Percentiles rank a stretch among this genome's conserved stretches.
Evolutionary conservation across 2,329 filamentous ascomycete species (phyloP).

Genomic region (Dactylellina haptotyla): DNA sequence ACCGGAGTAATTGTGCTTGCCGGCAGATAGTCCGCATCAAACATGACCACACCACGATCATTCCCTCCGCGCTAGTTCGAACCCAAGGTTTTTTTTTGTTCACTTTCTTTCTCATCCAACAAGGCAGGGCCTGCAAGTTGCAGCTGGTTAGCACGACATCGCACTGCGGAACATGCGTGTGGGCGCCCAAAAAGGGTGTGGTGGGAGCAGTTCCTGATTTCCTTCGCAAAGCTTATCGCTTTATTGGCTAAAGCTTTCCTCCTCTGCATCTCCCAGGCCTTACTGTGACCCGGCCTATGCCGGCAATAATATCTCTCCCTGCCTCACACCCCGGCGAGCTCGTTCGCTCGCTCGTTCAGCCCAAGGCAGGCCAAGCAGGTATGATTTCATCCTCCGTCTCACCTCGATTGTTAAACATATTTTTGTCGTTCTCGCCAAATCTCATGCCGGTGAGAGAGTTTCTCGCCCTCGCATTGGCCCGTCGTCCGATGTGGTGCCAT

Average conservation of each 20-base stretch:
- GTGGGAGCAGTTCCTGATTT: neutral
- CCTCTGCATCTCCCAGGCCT: neutral
- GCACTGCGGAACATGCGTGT: conserved; percentile 36
- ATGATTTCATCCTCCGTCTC: no score
- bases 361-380: no score
- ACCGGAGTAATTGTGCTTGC: no score
- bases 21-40: neutral
- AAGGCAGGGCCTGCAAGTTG: no score
- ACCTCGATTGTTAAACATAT: no score
- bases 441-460: conserved; percentile 30
- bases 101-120: neutral
- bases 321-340: no score
- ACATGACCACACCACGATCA: neutral
- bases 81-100: neutral
- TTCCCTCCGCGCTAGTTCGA: neutral
- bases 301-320: no score
- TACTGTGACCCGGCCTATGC: neutral
- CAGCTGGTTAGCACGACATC: conserved; percentile 43
- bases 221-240: neutral
- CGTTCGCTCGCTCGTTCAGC: no score
- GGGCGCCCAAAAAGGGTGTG: neutral
- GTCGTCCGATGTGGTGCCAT: neutral
- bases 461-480: conserved; percentile 9
- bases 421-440: no score
- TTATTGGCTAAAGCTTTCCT: neutral